phyloP scores from a whole-genome alignment of 148 eudicot genomes.

The Rhododendron griersonianum region DNA sequence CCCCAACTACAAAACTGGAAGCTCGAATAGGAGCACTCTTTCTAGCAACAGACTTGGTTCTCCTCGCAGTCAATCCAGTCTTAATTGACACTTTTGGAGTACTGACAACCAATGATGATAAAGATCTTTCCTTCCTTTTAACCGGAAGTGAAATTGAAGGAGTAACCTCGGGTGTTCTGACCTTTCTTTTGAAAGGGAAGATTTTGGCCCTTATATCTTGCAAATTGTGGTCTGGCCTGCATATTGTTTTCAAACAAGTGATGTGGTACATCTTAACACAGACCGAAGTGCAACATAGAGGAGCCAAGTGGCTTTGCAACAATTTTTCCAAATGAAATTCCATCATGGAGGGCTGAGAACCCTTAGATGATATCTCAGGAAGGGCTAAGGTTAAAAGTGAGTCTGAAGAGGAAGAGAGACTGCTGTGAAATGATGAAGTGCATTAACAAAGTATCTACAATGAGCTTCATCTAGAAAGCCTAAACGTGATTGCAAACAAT shows the following conservation, averaged over 20 bases:
- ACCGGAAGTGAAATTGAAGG: slow-evolving; percentile 45
- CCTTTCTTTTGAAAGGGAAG: slow-evolving; percentile 52
- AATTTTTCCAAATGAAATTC: not conserved
- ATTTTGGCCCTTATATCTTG: slow-evolving; percentile 67
- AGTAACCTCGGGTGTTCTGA: slow-evolving; percentile 45
- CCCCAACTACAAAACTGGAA: too few species aligned
- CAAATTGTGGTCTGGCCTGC: slow-evolving; percentile 72
- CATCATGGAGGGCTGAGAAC: not conserved
- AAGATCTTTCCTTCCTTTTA: slow-evolving; percentile 73
- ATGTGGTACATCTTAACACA: not conserved
- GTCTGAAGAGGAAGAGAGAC: not conserved
- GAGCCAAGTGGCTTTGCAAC: not conserved
- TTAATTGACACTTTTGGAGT: slow-evolving; percentile 54
- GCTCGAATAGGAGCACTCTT: slow-evolving; percentile 26
- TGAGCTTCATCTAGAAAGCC: not conserved
- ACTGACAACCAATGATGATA: slow-evolving; percentile 70
- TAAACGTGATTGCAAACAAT: not conserved
- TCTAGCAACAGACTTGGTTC: slow-evolving; percentile 45
- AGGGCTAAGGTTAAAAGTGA: not conserved
- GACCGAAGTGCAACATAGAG: not conserved
- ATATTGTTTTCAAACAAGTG: slow-evolving; percentile 4
- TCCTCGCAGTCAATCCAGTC: slow-evolving; percentile 53
- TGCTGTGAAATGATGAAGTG: not conserved
- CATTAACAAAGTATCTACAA: not conserved
- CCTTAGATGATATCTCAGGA: not conserved